These are phyloP conservation scores for Candida michaelii DNA, from an alignment of 805 yeast genomes.

Conservation along the genomic window DNA sequence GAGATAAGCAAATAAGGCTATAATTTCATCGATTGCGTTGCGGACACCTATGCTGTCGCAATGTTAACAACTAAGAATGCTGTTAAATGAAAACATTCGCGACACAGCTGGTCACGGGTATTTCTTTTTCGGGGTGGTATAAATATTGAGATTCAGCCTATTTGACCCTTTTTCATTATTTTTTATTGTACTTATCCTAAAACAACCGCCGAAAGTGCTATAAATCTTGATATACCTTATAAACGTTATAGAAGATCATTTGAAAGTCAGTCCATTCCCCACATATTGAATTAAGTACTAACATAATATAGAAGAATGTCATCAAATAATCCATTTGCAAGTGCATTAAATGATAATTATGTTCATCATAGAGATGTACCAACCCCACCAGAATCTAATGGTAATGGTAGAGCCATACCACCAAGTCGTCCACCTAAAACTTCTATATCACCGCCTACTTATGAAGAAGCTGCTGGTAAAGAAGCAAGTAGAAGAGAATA, in stretches of 20 bases:
- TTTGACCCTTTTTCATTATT: slow-evolving; percentile 10
- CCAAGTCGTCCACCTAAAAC: slow-evolving; percentile 35
- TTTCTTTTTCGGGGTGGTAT: slow-evolving; percentile 6
- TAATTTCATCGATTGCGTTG: neutral
- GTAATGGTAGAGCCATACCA: slow-evolving; percentile 11
- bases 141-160: slow-evolving; percentile 1
- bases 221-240: slow-evolving; percentile 22
- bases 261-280: no score
- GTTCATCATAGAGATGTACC: slow-evolving; percentile 39
- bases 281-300: no score
- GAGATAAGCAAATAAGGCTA: no score
- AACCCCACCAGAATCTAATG: slow-evolving; percentile 23
- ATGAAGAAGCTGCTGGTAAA: slow-evolving; percentile 66
- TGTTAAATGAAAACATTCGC: neutral
- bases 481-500: slow-evolving; percentile 43
- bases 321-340: slow-evolving; percentile 56
- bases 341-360: slow-evolving; percentile 41
- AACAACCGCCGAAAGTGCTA: no score
- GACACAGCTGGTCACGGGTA: slow-evolving; percentile 2
- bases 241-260: neutral
- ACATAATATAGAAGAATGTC: slow-evolving; percentile 30
- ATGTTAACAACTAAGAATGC: slow-evolving; percentile 1
- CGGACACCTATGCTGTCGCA: slow-evolving; percentile 1
- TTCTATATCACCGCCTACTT: slow-evolving; percentile 57
- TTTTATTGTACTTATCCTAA: no score